Evolutionary conservation across 2,329 filamentous ascomycete genomes (phyloP).

Genomic region (Aspergillus novofumigatus): DNA sequence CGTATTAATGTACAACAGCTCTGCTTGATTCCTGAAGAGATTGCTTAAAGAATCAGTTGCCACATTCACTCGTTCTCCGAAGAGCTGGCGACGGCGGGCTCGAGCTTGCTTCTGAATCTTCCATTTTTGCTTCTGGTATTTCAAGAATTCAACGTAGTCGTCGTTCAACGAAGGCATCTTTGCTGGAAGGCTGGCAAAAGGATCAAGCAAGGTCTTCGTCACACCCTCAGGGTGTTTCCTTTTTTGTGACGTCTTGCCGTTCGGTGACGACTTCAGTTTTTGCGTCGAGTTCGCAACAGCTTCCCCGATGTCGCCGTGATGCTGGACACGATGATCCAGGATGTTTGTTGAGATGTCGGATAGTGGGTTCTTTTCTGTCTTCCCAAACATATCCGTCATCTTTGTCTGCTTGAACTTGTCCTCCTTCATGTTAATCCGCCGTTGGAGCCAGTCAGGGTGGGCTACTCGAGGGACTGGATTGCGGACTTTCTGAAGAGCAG

Average conservation of each 20-base stretch:
- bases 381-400: conserved; percentile 83
- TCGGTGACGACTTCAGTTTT: conserved; percentile 61
- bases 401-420: conserved; percentile 99
- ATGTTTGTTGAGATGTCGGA: conserved; percentile 67
- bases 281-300: conserved; percentile 61
- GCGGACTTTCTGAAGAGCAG: conserved; percentile 86
- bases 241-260: conserved; percentile 56
- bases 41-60: conserved; percentile 60
- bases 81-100: conserved; percentile 78
- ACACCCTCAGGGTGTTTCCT: conserved; percentile 68
- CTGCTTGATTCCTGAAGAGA: conserved; percentile 87
- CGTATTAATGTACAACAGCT: conserved; percentile 81
- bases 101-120: conserved; percentile 93
- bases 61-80: conserved; percentile 72
- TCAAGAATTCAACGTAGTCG: conserved; percentile 81
- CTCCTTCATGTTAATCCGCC: conserved; percentile 89
- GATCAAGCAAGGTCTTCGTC: conserved; percentile 62
- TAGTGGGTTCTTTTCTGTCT: conserved; percentile 60
- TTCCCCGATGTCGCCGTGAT: conserved; percentile 72
- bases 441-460: conserved; percentile 95
- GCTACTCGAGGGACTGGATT: conserved; percentile 92
- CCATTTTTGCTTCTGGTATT: conserved; percentile 98
- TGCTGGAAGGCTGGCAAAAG: conserved; percentile 75
- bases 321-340: conserved; percentile 52
- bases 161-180: conserved; percentile 80